Evolutionary conservation across 805 yeast genomes (phyloP).

Genomic region (Brettanomyces sp.): DNA sequence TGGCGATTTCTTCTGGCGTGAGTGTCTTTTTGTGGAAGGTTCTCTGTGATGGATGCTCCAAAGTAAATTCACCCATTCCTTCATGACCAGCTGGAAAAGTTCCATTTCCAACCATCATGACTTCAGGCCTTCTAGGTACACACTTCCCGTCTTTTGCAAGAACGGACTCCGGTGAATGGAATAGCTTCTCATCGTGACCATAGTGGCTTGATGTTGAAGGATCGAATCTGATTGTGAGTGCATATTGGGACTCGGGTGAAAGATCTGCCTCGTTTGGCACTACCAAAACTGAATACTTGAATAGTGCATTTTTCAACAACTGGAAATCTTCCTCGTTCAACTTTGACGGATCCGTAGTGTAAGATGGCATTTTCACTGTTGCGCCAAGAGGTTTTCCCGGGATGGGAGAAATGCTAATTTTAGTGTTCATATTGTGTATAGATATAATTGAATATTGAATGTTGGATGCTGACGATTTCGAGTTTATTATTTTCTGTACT

Average conservation of each 20-base stretch:
- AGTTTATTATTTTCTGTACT: too few species aligned
- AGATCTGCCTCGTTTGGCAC: conserved; percentile 64
- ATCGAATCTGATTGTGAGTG: conserved; percentile 69
- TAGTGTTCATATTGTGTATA: too few species aligned
- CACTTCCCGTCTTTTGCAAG: conserved; percentile 73
- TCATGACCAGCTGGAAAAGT: conserved; percentile 36
- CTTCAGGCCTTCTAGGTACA: conserved; percentile 79
- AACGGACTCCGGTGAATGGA: conserved; percentile 56
- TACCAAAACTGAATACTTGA: conserved; percentile 61
- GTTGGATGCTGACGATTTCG: too few species aligned
- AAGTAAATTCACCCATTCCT: conserved; percentile 38
- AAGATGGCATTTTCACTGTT: conserved; percentile 49
- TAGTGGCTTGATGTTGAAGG: conserved; percentile 61
- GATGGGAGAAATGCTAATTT: background rate
- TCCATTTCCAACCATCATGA: conserved; percentile 85
- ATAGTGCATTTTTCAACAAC: conserved; percentile 52
- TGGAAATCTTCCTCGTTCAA: conserved; percentile 60
- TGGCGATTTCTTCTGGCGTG: conserved; percentile 50
- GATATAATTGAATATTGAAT: too few species aligned
- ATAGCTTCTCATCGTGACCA: conserved; percentile 74
- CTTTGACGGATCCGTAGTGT: conserved; percentile 65
- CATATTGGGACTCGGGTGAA: conserved; percentile 66
- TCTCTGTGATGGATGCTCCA: conserved; percentile 80
- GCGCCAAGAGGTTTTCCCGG: conserved; percentile 50
- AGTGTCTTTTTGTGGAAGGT: conserved; percentile 67